Conservation (phyloP, 805 yeast species). For the Kluyveromyces wickerhamii region DNA sequence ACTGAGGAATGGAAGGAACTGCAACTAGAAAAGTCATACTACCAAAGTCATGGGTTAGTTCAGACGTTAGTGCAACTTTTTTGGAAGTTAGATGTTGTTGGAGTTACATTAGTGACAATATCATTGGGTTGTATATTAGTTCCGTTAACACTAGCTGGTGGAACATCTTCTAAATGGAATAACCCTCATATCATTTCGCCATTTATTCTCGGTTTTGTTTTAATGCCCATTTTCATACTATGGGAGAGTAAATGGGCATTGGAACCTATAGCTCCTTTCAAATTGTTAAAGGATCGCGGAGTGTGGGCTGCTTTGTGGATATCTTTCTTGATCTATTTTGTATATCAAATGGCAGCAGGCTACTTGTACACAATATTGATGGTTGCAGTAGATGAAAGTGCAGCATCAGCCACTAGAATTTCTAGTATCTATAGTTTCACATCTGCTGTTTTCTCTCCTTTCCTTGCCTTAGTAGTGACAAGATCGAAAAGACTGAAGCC, state of each 20-base stretch:
- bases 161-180: constrained; percentile 46
- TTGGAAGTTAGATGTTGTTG: constrained; percentile 61
- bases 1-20: constrained; percentile 44
- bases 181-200: constrained; percentile 60
- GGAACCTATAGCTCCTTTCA: constrained; percentile 57
- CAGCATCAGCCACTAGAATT: constrained; percentile 58
- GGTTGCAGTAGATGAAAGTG: constrained; percentile 53
- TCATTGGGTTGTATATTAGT: constrained; percentile 57
- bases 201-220: constrained; percentile 54
- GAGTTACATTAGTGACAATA: constrained; percentile 47
- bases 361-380: constrained; percentile 58
- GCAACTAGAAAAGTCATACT: constrained; percentile 33
- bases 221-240: constrained; percentile 48
- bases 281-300: constrained; percentile 56
- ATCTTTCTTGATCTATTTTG: constrained; percentile 50
- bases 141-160: constrained; percentile 73
- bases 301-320: constrained; percentile 63
- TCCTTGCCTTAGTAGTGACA: constrained; percentile 46
- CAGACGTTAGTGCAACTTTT: constrained; percentile 35
- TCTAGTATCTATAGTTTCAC: constrained; percentile 54
- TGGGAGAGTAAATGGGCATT: constrained; percentile 53
- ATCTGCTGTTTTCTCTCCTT: constrained; percentile 51
- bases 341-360: constrained; percentile 64
- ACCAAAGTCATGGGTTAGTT: constrained; percentile 31
- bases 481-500: constrained; percentile 46